Evolutionary conservation across 108 stramenopile species (phyloP).

Genomic region (Tribonema minus): DNA sequence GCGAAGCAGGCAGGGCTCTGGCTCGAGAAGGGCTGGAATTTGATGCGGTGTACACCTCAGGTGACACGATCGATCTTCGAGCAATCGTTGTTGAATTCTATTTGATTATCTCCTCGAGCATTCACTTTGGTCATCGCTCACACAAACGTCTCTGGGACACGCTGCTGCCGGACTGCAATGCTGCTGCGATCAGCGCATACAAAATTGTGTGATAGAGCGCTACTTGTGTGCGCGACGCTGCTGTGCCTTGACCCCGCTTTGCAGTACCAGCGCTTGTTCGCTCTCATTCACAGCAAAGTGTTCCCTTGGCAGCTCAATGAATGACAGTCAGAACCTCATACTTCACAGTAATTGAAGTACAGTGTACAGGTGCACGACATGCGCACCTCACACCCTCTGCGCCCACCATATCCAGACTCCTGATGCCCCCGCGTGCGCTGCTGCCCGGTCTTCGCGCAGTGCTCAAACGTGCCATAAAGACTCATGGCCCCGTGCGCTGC

Average conservation of each 20-base stretch:
- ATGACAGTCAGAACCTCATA: too few relatives aligned
- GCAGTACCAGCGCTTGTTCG: too few relatives aligned
- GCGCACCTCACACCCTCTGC: too few relatives aligned
- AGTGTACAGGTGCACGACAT: too few relatives aligned
- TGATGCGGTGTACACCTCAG: neutral
- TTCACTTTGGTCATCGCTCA: neutral
- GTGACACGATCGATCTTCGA: neutral
- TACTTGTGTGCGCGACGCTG: neutral
- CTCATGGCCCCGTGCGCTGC: neutral
- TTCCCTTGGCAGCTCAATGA: too few relatives aligned
- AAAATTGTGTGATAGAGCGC: neutral
- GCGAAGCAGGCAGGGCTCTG: constrained; percentile 33
- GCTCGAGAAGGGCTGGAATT: constrained; percentile 25
- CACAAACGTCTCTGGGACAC: neutral
- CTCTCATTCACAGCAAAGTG: too few relatives aligned
- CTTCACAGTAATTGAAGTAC: too few relatives aligned
- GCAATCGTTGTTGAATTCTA: neutral
- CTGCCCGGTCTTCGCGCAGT: too few relatives aligned
- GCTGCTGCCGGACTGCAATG: neutral
- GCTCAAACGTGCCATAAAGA: neutral
- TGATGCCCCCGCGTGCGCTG: too few relatives aligned
- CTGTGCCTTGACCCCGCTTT: too few relatives aligned
- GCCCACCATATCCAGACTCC: too few relatives aligned
- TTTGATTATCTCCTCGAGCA: neutral
- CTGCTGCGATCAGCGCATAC: neutral